phyloP scores from a whole-genome alignment of 257 asterid species.

The Solanum tarijense region DNA sequence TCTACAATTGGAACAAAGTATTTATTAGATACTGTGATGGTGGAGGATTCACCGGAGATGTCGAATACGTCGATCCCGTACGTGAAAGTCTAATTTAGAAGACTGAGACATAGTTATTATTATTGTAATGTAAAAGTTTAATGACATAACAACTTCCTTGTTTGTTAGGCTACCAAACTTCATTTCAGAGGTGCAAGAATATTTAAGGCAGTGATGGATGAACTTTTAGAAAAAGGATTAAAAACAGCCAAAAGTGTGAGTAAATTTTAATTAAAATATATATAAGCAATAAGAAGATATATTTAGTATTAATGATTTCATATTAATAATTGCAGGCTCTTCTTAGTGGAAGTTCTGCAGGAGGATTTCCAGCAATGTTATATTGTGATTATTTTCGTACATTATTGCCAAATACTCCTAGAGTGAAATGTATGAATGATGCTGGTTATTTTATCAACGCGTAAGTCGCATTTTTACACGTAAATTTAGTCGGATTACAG shows the following conservation, averaged over 20 bases:
- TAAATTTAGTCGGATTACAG: background rate
- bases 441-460: background rate
- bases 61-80: background rate
- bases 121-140: background rate
- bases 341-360: background rate
- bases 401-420: background rate
- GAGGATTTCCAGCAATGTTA: background rate
- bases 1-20: conserved; percentile 2
- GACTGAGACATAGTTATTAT: background rate
- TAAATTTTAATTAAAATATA: background rate
- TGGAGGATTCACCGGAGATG: background rate
- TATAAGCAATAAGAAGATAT: background rate
- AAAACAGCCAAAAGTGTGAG: background rate
- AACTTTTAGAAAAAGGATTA: background rate
- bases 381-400: background rate
- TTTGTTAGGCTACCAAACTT: background rate
- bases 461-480: background rate
- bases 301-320: background rate
- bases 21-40: conserved; percentile 2
- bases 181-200: conserved; percentile 2
- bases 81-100: background rate
- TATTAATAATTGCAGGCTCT: background rate
- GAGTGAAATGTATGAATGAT: background rate
- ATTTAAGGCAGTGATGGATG: background rate
- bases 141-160: too few relatives aligned